These are phyloP conservation scores for Echria macrotheca DNA, from an alignment of 495 filamentous ascomycete species.

Conservation along the genomic window DNA sequence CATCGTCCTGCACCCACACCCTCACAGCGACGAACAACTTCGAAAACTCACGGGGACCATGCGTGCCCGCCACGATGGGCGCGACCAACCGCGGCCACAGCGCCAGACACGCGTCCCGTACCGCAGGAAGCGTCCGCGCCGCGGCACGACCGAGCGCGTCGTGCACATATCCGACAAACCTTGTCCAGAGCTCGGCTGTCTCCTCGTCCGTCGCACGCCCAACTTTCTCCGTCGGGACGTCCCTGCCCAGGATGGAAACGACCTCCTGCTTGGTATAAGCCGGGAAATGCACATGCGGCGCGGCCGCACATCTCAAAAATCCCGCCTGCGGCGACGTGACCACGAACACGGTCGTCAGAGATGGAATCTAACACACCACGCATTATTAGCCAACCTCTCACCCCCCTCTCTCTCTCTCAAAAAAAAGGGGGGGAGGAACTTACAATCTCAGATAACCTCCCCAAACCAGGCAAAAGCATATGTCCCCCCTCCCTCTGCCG, in stretches of 20 bases:
- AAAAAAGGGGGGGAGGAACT: neutral
- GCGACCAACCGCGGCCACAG: conserved; percentile 67
- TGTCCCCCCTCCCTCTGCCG: conserved; percentile 72
- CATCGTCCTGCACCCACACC: conserved; percentile 70
- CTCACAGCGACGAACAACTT: conserved; percentile 71
- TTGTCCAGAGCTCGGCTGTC: conserved; percentile 66
- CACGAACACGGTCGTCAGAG: conserved; percentile 71
- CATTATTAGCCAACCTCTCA: no score
- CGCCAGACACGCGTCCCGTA: conserved; percentile 49
- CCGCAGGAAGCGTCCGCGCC: conserved; percentile 57
- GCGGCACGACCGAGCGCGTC: conserved; percentile 65
- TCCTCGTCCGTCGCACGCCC: conserved; percentile 36
- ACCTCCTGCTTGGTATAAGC: conserved; percentile 77
- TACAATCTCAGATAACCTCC: conserved; percentile 31
- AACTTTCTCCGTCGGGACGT: conserved; percentile 31
- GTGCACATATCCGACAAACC: conserved; percentile 68
- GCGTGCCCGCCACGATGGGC: conserved; percentile 59
- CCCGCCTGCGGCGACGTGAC: conserved; percentile 65
- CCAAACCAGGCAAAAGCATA: conserved; percentile 69
- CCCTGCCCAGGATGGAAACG: conserved; percentile 60
- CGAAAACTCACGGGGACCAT: conserved; percentile 72
- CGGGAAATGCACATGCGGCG: conserved; percentile 79
- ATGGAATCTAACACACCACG: conserved; percentile 81
- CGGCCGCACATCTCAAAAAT: conserved; percentile 63
- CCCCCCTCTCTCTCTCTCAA: neutral